phyloP scores from a whole-genome alignment of 768 basidiomycete species.

The Rhizopogon sp. region DNA sequence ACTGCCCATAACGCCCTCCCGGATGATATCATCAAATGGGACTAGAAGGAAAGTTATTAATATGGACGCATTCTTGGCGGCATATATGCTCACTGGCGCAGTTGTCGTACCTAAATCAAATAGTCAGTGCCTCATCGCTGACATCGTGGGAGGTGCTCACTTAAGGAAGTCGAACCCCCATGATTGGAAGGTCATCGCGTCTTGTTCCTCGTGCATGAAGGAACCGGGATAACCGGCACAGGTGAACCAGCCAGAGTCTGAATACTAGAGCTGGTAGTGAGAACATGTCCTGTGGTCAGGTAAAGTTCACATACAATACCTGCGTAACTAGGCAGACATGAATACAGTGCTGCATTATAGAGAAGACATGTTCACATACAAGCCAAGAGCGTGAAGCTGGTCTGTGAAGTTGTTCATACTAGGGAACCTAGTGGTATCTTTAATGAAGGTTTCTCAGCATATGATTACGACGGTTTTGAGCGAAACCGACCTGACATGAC shows the following conservation, averaged over 20 bases:
- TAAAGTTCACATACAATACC: slow-evolving; percentile 44
- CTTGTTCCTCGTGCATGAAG: slow-evolving; percentile 55
- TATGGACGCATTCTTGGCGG: neutral
- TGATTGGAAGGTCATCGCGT: slow-evolving; percentile 48
- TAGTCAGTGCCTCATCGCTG: neutral
- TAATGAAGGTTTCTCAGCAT: neutral
- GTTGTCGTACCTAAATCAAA: slow-evolving; percentile 46
- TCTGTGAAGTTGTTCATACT: slow-evolving; percentile 53
- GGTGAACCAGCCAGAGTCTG: slow-evolving; percentile 66
- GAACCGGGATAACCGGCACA: slow-evolving; percentile 59
- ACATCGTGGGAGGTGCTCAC: slow-evolving; percentile 27
- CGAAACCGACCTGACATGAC: slow-evolving; percentile 46
- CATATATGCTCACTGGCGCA: slow-evolving; percentile 39
- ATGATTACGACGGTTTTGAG: neutral
- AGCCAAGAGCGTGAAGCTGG: slow-evolving; percentile 47
- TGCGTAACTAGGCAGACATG: slow-evolving; percentile 36
- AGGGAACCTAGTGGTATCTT: slow-evolving; percentile 48
- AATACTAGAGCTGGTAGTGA: slow-evolving; percentile 36
- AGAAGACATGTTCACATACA: slow-evolving; percentile 33
- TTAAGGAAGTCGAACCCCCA: slow-evolving; percentile 67
- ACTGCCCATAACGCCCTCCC: slow-evolving; percentile 51
- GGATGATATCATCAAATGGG: slow-evolving; percentile 50
- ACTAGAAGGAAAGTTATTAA: slow-evolving; percentile 26
- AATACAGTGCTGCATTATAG: neutral
- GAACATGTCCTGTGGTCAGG: neutral